These are phyloP conservation scores for Aspergillus aculeatus DNA, from an alignment of 2,329 filamentous ascomycete genomes.

Conservation along the genomic window DNA sequence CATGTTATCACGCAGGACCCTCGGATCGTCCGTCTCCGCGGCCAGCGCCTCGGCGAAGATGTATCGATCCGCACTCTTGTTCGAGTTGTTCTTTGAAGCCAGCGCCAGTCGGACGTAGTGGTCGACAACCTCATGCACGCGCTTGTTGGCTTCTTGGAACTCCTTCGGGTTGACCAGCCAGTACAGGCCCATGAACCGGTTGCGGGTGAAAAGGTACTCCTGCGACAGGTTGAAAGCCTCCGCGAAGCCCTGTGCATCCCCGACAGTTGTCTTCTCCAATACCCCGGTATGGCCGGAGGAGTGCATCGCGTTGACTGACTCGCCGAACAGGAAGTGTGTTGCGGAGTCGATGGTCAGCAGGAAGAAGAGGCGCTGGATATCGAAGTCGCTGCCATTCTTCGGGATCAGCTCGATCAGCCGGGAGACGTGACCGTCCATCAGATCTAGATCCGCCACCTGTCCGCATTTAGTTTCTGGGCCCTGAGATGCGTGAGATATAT, in stretches of 20 bases:
- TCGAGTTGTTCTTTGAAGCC: constrained; percentile 32
- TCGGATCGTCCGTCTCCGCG: constrained; percentile 46
- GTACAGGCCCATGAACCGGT: constrained; percentile 34
- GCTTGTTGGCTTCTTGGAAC: constrained; percentile 41
- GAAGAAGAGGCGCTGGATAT: constrained; percentile 77
- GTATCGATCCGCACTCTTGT: constrained; percentile 40
- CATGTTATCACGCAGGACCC: constrained; percentile 48
- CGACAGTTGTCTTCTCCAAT: constrained; percentile 42
- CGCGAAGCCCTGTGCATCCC: constrained; percentile 35
- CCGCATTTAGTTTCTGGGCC: not conserved
- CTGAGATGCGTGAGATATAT: too few relatives aligned
- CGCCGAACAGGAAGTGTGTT: constrained; percentile 82
- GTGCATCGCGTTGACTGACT: constrained; percentile 62
- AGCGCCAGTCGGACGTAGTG: constrained; percentile 50
- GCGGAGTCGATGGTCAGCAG: constrained; percentile 78
- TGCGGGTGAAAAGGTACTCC: constrained; percentile 31
- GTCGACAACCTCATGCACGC: constrained; percentile 50
- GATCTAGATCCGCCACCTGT: constrained; percentile 62
- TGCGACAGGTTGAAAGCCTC: constrained; percentile 38
- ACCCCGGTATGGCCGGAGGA: constrained; percentile 47
- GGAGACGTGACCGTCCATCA: constrained; percentile 75
- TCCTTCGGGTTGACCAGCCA: constrained; percentile 41
- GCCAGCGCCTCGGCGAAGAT: constrained; percentile 52
- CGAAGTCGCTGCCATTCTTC: constrained; percentile 51
- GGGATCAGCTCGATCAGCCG: constrained; percentile 65